Percentiles rank a stretch among this genome's conserved stretches.
Conservation (phyloP, 352 stramenopile species). For the Hyaloperonospora brassicae region DNA sequence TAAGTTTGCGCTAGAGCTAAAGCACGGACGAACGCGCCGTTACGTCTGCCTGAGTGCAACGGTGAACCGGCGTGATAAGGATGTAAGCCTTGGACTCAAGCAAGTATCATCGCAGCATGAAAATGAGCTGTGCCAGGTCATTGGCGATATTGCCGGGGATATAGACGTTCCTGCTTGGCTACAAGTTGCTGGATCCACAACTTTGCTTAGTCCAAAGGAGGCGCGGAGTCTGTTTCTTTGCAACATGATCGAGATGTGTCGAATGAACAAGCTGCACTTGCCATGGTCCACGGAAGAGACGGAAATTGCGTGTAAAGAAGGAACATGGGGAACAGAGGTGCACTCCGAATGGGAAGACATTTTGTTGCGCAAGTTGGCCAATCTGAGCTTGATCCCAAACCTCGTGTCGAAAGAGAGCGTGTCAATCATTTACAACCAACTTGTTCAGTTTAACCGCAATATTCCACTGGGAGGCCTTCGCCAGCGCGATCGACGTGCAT, state of each 20-base stretch:
- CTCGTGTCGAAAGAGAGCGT: conserved; percentile 73
- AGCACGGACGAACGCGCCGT: conserved; percentile 68
- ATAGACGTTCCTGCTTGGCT: conserved; percentile 54
- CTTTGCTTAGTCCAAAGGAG: conserved; percentile 70
- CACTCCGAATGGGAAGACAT: conserved; percentile 81
- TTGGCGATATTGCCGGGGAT: conserved; percentile 66
- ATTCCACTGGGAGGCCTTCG: conserved; percentile 62
- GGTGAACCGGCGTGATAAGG: conserved; percentile 56
- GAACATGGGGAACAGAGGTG: conserved; percentile 72
- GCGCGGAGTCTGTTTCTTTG: conserved; percentile 69
- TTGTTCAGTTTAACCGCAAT: conserved; percentile 86
- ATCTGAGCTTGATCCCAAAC: conserved; percentile 71
- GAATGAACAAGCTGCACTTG: conserved; percentile 84
- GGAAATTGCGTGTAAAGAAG: conserved; percentile 79
- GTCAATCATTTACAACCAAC: conserved; percentile 59
- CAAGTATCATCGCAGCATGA: conserved; percentile 45
- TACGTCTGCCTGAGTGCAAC: conserved; percentile 66
- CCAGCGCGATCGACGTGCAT: conserved; percentile 65
- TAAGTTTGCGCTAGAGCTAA: conserved; percentile 81
- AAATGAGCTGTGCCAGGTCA: conserved; percentile 58
- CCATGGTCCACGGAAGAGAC: conserved; percentile 84
- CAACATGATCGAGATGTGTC: conserved; percentile 85
- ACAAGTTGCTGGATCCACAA: conserved; percentile 61
- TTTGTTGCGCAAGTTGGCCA: conserved; percentile 72
- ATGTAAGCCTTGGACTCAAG: conserved; percentile 67